These are phyloP conservation scores for Vaccinium myrtillus DNA, from an alignment of 148 eudicot species.

Conservation along the genomic window DNA sequence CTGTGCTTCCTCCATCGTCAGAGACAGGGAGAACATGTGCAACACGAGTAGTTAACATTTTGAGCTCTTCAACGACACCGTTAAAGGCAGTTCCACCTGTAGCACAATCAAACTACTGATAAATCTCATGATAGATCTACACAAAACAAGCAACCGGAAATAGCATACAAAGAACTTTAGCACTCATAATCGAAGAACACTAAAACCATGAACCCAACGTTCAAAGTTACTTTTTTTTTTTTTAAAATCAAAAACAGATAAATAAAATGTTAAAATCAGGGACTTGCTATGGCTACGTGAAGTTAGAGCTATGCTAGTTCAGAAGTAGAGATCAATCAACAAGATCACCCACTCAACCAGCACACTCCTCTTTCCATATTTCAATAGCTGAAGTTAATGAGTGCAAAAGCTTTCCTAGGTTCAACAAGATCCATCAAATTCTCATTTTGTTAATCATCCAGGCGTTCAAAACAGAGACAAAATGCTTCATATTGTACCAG, in stretches of 20 bases:
- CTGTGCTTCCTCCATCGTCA: conserved; percentile 99
- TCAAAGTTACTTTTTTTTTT: not conserved
- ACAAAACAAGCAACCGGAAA: conserved; percentile 1
- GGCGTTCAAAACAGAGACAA: not conserved
- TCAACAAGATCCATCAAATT: not conserved
- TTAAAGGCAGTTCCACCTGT: conserved; percentile 97
- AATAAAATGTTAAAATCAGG: not conserved
- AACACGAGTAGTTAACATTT: conserved; percentile 84
- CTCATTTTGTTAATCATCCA: not conserved
- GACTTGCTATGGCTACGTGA: not conserved
- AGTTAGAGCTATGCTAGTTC: not conserved
- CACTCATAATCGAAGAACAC: not conserved
- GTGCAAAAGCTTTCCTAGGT: not conserved
- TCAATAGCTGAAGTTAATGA: not conserved
- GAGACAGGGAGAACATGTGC: conserved; percentile 98
- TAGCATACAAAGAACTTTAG: not conserved
- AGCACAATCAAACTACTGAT: conserved; percentile 22
- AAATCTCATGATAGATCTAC: not conserved
- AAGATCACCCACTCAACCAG: not conserved
- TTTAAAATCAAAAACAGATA: not conserved
- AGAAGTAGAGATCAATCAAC: not conserved
- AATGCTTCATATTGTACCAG: conserved; percentile 1
- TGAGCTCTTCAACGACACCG: conserved; percentile 93
- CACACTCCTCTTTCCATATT: not conserved
- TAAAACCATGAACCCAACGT: conserved; percentile 3